Percentiles rank a stretch among this genome's conserved stretches.
These are phyloP conservation scores for Haplosporangium sp. DNA, from an alignment of 371 early-diverging fungal genomes.

Conservation along the genomic window DNA sequence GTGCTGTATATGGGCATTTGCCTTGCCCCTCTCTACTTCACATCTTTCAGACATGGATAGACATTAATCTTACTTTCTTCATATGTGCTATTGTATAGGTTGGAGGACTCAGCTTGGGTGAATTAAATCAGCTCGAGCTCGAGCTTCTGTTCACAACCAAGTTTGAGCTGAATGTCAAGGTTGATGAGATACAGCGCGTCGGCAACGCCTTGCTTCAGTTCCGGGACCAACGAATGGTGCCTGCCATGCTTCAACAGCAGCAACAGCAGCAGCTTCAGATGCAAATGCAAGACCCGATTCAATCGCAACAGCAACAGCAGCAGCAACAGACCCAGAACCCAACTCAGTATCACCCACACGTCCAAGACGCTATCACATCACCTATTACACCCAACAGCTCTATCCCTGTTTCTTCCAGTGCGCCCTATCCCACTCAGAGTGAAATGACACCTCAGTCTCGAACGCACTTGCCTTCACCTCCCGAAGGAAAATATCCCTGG, in stretches of 20 bases:
- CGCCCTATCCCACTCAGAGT: not conserved
- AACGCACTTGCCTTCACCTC: conserved; percentile 33
- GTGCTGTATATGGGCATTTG: no score
- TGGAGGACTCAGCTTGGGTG: conserved; percentile 87
- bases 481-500: conserved; percentile 37
- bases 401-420: not conserved
- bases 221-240: conserved; percentile 25
- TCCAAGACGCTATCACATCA: not conserved
- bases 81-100: conserved; percentile 59
- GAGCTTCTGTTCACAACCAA: conserved; percentile 87
- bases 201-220: conserved; percentile 37
- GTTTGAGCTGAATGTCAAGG: conserved; percentile 79
- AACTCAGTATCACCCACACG: not conserved
- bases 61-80: conserved; percentile 3
- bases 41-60: not conserved
- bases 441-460: not conserved
- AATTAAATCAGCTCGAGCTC: conserved; percentile 90
- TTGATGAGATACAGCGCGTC: conserved; percentile 41
- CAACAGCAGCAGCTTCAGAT: conserved; percentile 10
- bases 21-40: not conserved
- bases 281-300: not conserved
- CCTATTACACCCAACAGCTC: not conserved
- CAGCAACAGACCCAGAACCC: conserved; percentile 7
- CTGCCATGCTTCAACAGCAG: not conserved
- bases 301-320: conserved; percentile 3